Percentiles rank a stretch among this genome's conserved stretches.
These are phyloP conservation scores for Barnettozyma hawaiiensis DNA, from an alignment of 1,139 yeast genomes.

Conservation along the genomic window DNA sequence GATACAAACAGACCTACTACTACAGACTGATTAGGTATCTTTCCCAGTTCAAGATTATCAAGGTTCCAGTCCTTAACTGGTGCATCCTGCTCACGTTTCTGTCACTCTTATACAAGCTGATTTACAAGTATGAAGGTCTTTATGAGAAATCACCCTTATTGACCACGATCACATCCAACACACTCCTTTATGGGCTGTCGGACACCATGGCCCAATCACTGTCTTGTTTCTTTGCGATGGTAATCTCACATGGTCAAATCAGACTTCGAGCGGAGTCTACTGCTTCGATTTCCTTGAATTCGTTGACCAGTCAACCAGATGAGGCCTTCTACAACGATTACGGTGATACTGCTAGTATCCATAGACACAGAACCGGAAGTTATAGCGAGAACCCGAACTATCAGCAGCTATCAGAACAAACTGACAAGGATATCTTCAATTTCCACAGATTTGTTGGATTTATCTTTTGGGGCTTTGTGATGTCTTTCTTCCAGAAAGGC, in stretches of 20 bases:
- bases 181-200: conserved; percentile 79
- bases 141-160: conserved; percentile 63
- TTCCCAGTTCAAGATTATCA: conserved; percentile 19
- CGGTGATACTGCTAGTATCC: conserved; percentile 18
- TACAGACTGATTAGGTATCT: conserved; percentile 19
- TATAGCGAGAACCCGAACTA: conserved; percentile 28
- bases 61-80: conserved; percentile 49
- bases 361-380: conserved; percentile 31
- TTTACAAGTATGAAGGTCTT: conserved; percentile 54
- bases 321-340: conserved; percentile 28
- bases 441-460: conserved; percentile 74
- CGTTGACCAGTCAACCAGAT: conserved; percentile 18
- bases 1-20: conserved; percentile 14
- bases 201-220: conserved; percentile 76
- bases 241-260: conserved; percentile 25
- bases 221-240: conserved; percentile 30
- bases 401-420: conserved; percentile 34
- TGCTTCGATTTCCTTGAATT: conserved; percentile 14
- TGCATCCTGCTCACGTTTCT: conserved; percentile 45
- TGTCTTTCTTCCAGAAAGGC: conserved; percentile 78
- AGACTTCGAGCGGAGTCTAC: conserved; percentile 16
- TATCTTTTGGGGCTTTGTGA: conserved; percentile 79
- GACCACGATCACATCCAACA: conserved; percentile 79
- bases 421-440: conserved; percentile 42
- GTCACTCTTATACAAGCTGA: conserved; percentile 43